A percentile compares a stretch with the other conserved stretches of the same genome.
These are phyloP conservation scores for Serendipita sp. DNA, from an alignment of 768 basidiomycete species.

Conservation along the genomic window DNA sequence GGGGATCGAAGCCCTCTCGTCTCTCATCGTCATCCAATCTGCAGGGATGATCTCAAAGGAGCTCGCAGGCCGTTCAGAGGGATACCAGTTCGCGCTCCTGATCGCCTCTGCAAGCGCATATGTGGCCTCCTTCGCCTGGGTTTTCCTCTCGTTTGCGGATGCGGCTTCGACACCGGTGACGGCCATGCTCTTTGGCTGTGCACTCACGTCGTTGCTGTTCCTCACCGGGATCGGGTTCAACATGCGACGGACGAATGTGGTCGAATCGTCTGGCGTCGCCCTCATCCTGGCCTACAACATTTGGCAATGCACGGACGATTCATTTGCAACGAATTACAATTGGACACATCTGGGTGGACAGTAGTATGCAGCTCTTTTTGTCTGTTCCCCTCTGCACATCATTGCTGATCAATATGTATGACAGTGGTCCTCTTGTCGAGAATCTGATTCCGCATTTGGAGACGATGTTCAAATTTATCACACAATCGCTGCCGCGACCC, in stretches of 20 bases:
- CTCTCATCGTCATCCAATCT: conserved; percentile 66
- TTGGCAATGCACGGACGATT: conserved; percentile 40
- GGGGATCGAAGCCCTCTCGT: conserved; percentile 69
- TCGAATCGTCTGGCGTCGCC: conserved; percentile 78
- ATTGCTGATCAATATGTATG: too few relatives aligned
- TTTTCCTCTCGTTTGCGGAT: conserved; percentile 64
- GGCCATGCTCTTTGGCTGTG: conserved; percentile 76
- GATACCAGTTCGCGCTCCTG: conserved; percentile 60
- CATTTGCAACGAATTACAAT: neutral
- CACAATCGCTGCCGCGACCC: conserved; percentile 74
- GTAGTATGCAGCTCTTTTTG: conserved; percentile 7
- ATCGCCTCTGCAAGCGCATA: conserved; percentile 66
- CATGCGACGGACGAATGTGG: conserved; percentile 75
- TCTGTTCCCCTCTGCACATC: neutral
- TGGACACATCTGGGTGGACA: neutral
- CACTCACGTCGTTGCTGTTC: conserved; percentile 78
- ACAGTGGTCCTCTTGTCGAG: conserved; percentile 38
- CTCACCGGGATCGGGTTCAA: conserved; percentile 85
- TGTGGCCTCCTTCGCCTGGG: conserved; percentile 76
- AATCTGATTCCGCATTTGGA: conserved; percentile 73
- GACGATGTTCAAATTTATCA: conserved; percentile 63
- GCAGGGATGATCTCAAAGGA: conserved; percentile 63
- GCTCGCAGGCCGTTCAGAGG: conserved; percentile 55
- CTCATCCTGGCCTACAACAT: conserved; percentile 82
- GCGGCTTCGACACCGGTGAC: conserved; percentile 74